These are phyloP conservation scores for Microglena sp. DNA, from an alignment of 139 green algal species.

Conservation along the genomic window DNA sequence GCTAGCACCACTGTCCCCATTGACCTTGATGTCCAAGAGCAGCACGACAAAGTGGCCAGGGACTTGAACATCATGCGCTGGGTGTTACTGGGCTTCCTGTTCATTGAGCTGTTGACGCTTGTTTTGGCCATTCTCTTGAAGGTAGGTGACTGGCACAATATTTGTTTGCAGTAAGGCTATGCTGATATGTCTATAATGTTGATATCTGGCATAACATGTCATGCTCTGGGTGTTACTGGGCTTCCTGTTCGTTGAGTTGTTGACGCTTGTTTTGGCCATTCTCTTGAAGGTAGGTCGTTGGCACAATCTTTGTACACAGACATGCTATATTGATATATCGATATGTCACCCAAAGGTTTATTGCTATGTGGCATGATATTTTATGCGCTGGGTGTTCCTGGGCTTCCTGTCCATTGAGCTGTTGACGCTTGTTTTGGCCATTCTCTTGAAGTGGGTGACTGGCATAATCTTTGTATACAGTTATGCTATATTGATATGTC, in stretches of 20 bases:
- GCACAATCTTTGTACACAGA: too few species aligned
- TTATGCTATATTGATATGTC: too few species aligned
- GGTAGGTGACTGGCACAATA: too few species aligned
- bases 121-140: constrained; percentile 20
- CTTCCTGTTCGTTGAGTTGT: constrained; percentile 26
- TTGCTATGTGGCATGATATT: too few species aligned
- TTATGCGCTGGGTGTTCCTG: constrained; percentile 19
- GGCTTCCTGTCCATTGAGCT: constrained; percentile 29
- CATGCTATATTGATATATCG: too few species aligned
- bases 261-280: constrained; percentile 16
- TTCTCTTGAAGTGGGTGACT: constrained; percentile 21
- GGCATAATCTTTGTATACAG: too few species aligned
- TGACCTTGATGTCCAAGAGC: background rate
- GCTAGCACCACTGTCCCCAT: background rate
- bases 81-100: constrained; percentile 24
- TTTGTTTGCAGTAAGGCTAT: too few species aligned
- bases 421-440: constrained; percentile 16
- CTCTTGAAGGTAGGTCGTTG: too few species aligned
- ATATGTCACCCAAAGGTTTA: too few species aligned
- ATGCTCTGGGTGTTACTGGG: constrained; percentile 20
- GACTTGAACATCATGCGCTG: constrained; percentile 20
- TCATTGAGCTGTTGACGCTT: constrained; percentile 24
- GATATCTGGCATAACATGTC: too few species aligned
- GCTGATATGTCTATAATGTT: too few species aligned
- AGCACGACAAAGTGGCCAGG: constrained; percentile 14